Evolutionary conservation across 371 early-diverging fungal species (phyloP), one percentile per base, ranked within the genome.

Genomic region (Apophysomyces sp.): DNA sequence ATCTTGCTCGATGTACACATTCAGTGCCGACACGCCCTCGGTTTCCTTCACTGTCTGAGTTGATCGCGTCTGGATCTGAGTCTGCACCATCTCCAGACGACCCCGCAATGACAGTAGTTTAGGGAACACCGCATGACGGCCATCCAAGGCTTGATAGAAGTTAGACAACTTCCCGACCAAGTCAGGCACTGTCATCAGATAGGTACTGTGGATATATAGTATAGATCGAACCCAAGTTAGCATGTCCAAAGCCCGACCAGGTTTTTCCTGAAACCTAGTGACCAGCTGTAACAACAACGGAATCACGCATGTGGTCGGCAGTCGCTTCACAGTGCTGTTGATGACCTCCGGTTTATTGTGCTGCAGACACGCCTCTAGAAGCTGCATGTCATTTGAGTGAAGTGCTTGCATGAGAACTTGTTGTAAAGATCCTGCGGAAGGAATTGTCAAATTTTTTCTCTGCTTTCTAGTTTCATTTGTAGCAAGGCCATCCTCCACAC

Each of bases 161-260:
- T 78, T 71, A 13, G 87, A 77, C 13, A 94, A 74, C 61, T 86
- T 84, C 53, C 71, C 68, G 15, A 87, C 83, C 58, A 92, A 66
- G 54, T 87, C 80, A 18, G 92, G 91, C 2, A 81, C 82, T 0
- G 90, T 86, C 86, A 87, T 86, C 67, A 89, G 62, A 69, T 88
- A 90, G 16, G 86, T 79, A 44, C 88, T 85, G 66, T 94, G 94
- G 32, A 84, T 77, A 41, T 84, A 56, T 15, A 93, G 62, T 15
- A 89, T 78, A 9, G 88, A 83, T 55, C 89, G 84, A 57, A 94
- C 84, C 94, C 94, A 94, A 57, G 86, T 82, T 41, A 92, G 65
- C 31, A 92, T 66, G 12, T 68, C 71, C 53, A 67, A 66, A 52
- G 84, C 92, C 55, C 92, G 86, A 44, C 71, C 78, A 37, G 92